Conservation (phyloP, 306 rosid genomes). For the Fagus crenata region DNA sequence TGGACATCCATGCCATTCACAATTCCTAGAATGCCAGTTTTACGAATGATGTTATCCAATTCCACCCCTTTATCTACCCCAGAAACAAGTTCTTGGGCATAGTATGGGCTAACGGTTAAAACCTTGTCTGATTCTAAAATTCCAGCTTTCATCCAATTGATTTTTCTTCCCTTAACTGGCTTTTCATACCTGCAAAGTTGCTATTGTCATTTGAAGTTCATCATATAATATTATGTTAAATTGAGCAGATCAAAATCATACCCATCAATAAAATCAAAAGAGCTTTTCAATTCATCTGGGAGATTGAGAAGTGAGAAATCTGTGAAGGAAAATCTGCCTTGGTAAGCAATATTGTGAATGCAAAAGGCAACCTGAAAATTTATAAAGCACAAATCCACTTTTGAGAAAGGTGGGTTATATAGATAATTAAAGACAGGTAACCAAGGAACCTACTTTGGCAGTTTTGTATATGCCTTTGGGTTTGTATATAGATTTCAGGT, state of each 20-base stretch:
- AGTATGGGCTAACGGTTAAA: constrained; percentile 77
- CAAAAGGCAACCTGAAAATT: constrained; percentile 60
- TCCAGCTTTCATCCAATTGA: constrained; percentile 82
- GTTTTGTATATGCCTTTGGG: constrained; percentile 50
- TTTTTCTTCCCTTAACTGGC: constrained; percentile 71
- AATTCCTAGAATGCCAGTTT: constrained; percentile 47
- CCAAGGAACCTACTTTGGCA: constrained; percentile 50
- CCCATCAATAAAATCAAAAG: constrained; percentile 86
- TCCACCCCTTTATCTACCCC: constrained; percentile 65
- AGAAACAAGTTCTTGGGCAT: constrained; percentile 66
- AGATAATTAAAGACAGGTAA: constrained; percentile 9
- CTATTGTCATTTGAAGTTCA: constrained; percentile 6
- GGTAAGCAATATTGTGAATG: constrained; percentile 87
- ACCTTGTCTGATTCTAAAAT: constrained; percentile 56
- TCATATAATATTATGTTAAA: not conserved
- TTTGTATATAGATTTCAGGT: constrained; percentile 62
- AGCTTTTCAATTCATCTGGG: constrained; percentile 57
- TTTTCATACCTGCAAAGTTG: constrained; percentile 50
- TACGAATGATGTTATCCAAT: constrained; percentile 58
- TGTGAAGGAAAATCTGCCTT: constrained; percentile 62
- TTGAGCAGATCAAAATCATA: constrained; percentile 29
- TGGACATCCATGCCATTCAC: constrained; percentile 92
- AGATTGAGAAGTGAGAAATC: constrained; percentile 66
- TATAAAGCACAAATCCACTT: constrained; percentile 17
- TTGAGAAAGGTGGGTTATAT: constrained; percentile 9